Evolutionary conservation across 768 basidiomycete genomes (phyloP).

Genomic region (Ephemerocybe angulata): DNA sequence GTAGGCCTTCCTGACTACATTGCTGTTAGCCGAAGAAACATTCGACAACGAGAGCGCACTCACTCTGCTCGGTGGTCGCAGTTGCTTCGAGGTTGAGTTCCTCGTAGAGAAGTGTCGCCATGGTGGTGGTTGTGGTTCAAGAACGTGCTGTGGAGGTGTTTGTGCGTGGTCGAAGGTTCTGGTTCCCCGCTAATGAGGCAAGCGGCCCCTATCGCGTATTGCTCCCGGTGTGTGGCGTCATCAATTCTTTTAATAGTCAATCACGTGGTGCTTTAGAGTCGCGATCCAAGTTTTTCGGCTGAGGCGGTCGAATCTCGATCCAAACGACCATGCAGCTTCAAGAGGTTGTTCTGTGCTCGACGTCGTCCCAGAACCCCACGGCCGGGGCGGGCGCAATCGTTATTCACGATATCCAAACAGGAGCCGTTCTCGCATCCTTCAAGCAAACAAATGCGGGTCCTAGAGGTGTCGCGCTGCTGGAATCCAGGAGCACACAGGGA

Average conservation of each 20-base stretch:
- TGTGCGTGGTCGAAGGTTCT: not conserved
- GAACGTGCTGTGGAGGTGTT: not conserved
- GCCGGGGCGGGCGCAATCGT: slow-evolving; percentile 61
- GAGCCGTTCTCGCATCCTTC: slow-evolving; percentile 75
- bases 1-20: slow-evolving; percentile 74
- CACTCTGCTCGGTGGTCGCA: slow-evolving; percentile 64
- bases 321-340: slow-evolving; percentile 52
- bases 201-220: too few species aligned
- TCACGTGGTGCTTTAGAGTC: too few species aligned
- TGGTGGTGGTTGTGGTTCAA: slow-evolving; percentile 20
- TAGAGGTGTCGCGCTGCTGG: slow-evolving; percentile 66
- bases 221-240: too few species aligned
- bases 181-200: not conserved
- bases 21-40: not conserved
- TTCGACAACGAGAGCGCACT: not conserved
- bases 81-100: slow-evolving; percentile 49
- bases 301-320: not conserved
- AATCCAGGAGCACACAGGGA: slow-evolving; percentile 68
- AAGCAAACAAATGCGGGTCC: slow-evolving; percentile 72
- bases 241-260: too few species aligned
- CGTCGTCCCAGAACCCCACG: slow-evolving; percentile 43
- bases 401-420: slow-evolving; percentile 80
- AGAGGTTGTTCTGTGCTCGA: slow-evolving; percentile 64
- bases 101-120: slow-evolving; percentile 65
- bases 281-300: not conserved